Conservation (phyloP, 352 stramenopile species). For the Blastocystis sp. region DNA sequence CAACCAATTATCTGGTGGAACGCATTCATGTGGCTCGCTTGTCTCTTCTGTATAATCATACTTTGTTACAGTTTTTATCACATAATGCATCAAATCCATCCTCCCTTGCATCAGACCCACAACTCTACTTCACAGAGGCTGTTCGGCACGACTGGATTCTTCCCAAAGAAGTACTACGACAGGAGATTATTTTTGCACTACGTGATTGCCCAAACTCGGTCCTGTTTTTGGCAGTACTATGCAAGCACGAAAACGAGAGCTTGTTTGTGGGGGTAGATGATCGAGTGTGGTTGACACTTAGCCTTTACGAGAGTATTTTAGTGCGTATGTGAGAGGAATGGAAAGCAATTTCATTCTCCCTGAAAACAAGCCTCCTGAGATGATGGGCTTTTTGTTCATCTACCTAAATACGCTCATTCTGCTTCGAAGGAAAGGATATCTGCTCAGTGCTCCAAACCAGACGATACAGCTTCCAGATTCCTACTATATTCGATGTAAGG, state of each 20-base stretch:
- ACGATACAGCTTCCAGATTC: not conserved
- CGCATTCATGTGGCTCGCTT: not conserved
- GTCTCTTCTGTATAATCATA: not conserved
- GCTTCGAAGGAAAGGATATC: not conserved
- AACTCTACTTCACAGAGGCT: not conserved
- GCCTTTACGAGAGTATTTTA: conserved; percentile 37
- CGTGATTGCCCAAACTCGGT: not conserved
- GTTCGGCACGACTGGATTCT: not conserved
- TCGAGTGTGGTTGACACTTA: not conserved
- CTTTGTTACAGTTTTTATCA: not conserved
- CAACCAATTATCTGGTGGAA: not conserved
- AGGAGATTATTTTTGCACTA: not conserved
- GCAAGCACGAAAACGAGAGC: conserved; percentile 4
- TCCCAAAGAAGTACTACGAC: not conserved
- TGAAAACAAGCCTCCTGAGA: conserved; percentile 30
- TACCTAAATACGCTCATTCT: conserved; percentile 15
- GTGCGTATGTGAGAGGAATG: not conserved
- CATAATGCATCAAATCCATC: not conserved
- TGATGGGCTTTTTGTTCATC: not conserved
- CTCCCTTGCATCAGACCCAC: not conserved
- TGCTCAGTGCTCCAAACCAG: not conserved
- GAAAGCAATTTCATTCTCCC: conserved; percentile 29
- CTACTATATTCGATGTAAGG: conserved; percentile 16
- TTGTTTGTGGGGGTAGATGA: not conserved
- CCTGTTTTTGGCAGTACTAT: not conserved